Conservation (phyloP, 345 rosid genomes). For the Moricandia arvensis region DNA sequence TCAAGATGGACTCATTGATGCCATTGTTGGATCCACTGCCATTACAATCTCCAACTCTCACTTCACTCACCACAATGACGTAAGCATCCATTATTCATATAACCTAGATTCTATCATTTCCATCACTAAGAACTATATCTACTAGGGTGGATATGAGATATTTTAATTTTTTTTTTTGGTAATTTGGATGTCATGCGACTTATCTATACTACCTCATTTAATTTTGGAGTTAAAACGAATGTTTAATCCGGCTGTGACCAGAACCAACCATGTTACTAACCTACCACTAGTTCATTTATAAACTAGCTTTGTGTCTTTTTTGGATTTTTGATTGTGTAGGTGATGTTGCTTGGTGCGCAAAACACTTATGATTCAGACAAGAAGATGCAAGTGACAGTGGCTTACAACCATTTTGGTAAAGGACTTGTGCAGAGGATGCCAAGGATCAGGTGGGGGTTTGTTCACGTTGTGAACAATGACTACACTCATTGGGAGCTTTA, state of each 20-base stretch:
- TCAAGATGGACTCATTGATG: constrained; percentile 72
- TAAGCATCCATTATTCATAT: constrained; percentile 22
- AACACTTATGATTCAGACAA: constrained; percentile 40
- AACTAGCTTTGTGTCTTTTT: neutral
- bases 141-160: neutral
- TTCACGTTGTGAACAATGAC: constrained; percentile 77
- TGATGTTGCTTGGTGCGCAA: constrained; percentile 65
- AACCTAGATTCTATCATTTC: no score
- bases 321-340: constrained; percentile 36
- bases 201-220: no score
- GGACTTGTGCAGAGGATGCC: constrained; percentile 83
- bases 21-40: constrained; percentile 65
- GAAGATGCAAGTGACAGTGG: constrained; percentile 66
- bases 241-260: neutral
- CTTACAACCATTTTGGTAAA: constrained; percentile 74
- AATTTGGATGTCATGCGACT: no score
- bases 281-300: neutral
- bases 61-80: constrained; percentile 77
- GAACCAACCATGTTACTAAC: neutral
- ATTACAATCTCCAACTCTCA: constrained; percentile 80
- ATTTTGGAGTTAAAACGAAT: no score
- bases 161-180: no score
- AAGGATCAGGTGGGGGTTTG: constrained; percentile 68
- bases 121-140: neutral
- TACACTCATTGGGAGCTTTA: constrained; percentile 77